Evolutionary conservation across 2,329 filamentous ascomycete species (phyloP).

Genomic region (Fusarium longipes): DNA sequence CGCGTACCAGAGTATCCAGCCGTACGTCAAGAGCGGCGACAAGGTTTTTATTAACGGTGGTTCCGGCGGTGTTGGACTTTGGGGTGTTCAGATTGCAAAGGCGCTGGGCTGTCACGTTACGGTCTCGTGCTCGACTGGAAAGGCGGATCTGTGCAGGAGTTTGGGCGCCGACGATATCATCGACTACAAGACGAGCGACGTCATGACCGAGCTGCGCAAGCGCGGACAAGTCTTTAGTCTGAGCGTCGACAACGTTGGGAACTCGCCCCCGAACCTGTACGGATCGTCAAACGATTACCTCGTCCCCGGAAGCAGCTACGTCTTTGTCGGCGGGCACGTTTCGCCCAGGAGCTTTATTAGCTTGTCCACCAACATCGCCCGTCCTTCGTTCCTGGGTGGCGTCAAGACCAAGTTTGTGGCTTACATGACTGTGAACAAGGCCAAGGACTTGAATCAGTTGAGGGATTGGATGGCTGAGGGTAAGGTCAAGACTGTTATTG

Average conservation of each 20-base stretch:
- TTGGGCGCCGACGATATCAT: slow-evolving; percentile 74
- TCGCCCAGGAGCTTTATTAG: slow-evolving; percentile 43
- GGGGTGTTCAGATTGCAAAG: slow-evolving; percentile 73
- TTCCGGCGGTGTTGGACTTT: slow-evolving; percentile 71
- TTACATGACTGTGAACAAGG: slow-evolving; percentile 54
- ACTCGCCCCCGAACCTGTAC: slow-evolving; percentile 62
- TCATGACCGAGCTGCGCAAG: slow-evolving; percentile 59
- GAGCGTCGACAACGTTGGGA: slow-evolving; percentile 71
- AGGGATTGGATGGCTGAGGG: slow-evolving; percentile 67
- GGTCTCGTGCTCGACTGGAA: slow-evolving; percentile 68
- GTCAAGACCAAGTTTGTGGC: slow-evolving; percentile 57
- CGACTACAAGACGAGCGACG: slow-evolving; percentile 66
- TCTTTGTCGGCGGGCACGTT: slow-evolving; percentile 60
- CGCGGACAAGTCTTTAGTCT: slow-evolving; percentile 61
- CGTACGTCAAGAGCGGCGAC: slow-evolving; percentile 61
- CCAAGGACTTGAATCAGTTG: slow-evolving; percentile 61
- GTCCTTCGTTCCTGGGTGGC: slow-evolving; percentile 54
- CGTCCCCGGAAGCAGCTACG: slow-evolving; percentile 59
- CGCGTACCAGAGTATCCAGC: slow-evolving; percentile 61
- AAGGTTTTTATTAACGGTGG: slow-evolving; percentile 74
- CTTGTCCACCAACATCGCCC: slow-evolving; percentile 42
- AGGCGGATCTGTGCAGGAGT: slow-evolving; percentile 65
- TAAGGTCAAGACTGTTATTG: slow-evolving; percentile 66
- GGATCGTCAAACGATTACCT: slow-evolving; percentile 63
- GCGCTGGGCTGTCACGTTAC: slow-evolving; percentile 70